Conservation (phyloP, 2,329 filamentous ascomycete species). For the Aspergillus costaricaensis region DNA sequence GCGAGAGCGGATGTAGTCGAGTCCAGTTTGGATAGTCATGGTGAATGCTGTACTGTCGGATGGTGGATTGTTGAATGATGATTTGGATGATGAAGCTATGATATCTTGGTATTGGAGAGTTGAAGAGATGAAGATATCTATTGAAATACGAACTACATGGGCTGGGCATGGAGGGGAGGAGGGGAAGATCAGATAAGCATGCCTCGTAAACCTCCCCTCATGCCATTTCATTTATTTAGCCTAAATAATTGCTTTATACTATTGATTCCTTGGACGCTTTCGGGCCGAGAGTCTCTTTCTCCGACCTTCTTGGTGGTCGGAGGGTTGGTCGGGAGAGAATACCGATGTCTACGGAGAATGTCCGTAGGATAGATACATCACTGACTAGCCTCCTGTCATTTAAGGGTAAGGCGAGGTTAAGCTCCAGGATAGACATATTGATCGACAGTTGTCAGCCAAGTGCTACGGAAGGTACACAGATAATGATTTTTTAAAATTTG, state of each 20-base stretch:
- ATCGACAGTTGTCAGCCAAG: not conserved
- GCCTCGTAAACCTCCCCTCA: not conserved
- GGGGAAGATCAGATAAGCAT: not conserved
- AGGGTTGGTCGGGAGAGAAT: not conserved
- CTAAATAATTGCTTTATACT: not conserved
- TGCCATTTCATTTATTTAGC: not conserved
- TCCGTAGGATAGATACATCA: not conserved
- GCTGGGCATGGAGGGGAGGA: not conserved
- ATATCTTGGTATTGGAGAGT: not conserved
- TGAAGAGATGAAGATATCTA: not conserved
- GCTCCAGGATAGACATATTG: not conserved
- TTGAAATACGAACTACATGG: not conserved
- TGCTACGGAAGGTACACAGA: too few relatives aligned
- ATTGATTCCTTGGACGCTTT: not conserved
- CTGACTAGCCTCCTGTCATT: not conserved
- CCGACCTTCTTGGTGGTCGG: not conserved
- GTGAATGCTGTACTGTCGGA: conserved; percentile 16
- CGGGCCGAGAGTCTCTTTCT: not conserved
- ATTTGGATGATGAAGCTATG: not conserved
- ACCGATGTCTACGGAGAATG: not conserved
- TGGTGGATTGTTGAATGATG: not conserved
- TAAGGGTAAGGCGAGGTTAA: not conserved
- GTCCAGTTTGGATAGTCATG: conserved; percentile 23
- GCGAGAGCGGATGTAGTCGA: conserved; percentile 48
- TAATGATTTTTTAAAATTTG: too few relatives aligned